Base-by-base conservation (phyloP, 148 eudicot genomes). In the Pouteria glomerata region DNA sequence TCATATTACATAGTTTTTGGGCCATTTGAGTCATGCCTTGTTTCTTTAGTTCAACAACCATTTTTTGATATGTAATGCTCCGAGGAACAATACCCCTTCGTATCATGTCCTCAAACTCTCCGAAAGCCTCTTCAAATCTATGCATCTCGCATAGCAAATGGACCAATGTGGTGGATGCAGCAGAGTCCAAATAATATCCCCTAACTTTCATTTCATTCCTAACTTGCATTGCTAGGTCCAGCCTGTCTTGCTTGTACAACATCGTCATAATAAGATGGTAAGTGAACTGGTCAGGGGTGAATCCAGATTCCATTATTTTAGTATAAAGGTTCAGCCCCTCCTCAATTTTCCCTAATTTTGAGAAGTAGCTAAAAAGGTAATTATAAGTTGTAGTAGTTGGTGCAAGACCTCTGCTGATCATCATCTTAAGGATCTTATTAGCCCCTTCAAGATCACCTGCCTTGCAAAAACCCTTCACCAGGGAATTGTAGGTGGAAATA, bases 381-480 rank as follows among this genome's bases (percentile, higher is more conserved):
- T 86, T 86, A 73, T 92, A 92, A 12, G 90, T 92, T 34, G 82
- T 81, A 26, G 80, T 3, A 39, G 90, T 87, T 33, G 97, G 97
- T 68, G 77, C 14, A 66, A 79, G 69, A 11, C 88, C 90, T 60
- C 83, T 85, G 72, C 79, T 79, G 10, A 80, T 83, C 96, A 92
- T 89, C 92, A 80, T 85, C 80, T 85, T 89, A 4, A 89, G 79
- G 57, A 89, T 81, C 75, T 83, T 85, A 73, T 88, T 82, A 12
- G 93, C 96, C 60, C 85, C 96, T 21, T 41, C 84, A 41, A 92
- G 67, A 78, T 92, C 89, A n/a, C 85, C 89, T 10, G 85, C 89
- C 80, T 85, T 82, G 84, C 97, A 92, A 72, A 86, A 89, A 48
- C 89, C 89, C 52, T 87, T 85, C 29, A 89, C 87, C 56, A 92